Base-by-base conservation (phyloP, 1,139 yeast genomes). In the Hyphopichia burtonii region DNA sequence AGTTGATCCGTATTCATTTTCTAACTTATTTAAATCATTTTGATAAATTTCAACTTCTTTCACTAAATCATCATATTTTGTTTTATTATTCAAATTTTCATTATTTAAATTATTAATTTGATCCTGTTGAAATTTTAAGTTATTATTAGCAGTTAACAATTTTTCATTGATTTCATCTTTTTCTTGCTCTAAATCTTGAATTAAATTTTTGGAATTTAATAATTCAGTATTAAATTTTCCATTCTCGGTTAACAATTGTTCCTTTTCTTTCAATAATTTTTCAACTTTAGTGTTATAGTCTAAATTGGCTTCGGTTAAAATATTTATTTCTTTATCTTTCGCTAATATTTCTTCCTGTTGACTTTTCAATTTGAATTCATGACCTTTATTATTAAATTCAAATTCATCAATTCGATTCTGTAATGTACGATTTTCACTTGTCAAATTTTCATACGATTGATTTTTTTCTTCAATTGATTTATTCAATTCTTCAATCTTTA, bases 131-230 rank as follows among this genome's bases (percentile, higher is more conserved):
- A 16, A 18, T 19, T 31, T 31, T 27, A 31, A 18, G 16, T 23
- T 44, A 20, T 27, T 22, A n/a, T 34, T 12, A 12, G 17, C 16
- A 9, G 38, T 36, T 3, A 12, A 32, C 1, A 32, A 15, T 17
- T 38, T 39, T 18, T 27, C 35, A n/a, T 43, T 41, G 25, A 51
- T 32, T 49, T 54, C 28, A 43, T 40, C 16, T 56, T 56, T 38
- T 55, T 56, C 43, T 56, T 53, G 12, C 59, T 59, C 41, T 55
- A 45, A 36, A 52, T 51, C 44, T 56, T 58, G 38, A 52, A 47
- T 39, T 55, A 36, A 56, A 46, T 20, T 56, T 60, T 34, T 52
- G 55, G 28, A 58, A 50, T 34, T 56, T 57, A 41, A 53, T 60
- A 39, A 54, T 51, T 49, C 52, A 7, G 41, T 39, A n/a, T 41